Conservation (phyloP, 805 yeast species). For the Starmerella stigmatis region DNA sequence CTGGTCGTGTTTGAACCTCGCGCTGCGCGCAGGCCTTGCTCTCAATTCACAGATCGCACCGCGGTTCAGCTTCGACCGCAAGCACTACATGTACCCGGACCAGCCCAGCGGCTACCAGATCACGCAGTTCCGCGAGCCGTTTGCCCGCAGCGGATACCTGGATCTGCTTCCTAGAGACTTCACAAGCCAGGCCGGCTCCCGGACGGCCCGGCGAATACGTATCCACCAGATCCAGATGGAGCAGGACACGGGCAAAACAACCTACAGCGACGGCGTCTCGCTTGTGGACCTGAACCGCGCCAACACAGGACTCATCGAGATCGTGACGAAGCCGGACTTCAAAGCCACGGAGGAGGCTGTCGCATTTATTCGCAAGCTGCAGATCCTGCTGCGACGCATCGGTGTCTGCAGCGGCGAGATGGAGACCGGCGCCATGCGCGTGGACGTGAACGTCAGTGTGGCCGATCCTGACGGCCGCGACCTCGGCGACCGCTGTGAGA, state of each 20-base stretch:
- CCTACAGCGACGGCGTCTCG: constrained; percentile 39
- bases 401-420: constrained; percentile 79
- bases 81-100: constrained; percentile 92
- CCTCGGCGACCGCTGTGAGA: constrained; percentile 61
- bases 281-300: constrained; percentile 74
- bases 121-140: constrained; percentile 76
- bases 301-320: constrained; percentile 76
- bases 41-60: constrained; percentile 48
- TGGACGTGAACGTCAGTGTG: constrained; percentile 86
- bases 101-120: constrained; percentile 95
- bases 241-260: constrained; percentile 85
- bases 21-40: constrained; percentile 63
- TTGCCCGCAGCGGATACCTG: constrained; percentile 59
- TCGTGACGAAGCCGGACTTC: constrained; percentile 87
- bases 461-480: constrained; percentile 15
- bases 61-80: constrained; percentile 70
- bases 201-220: constrained; percentile 26
- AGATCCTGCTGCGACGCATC: constrained; percentile 54
- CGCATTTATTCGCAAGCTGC: constrained; percentile 72
- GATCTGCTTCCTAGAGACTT: constrained; percentile 45
- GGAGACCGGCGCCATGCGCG: constrained; percentile 90
- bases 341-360: constrained; percentile 54
- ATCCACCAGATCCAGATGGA: constrained; percentile 82
- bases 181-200: constrained; percentile 1
- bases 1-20: constrained; percentile 58